phyloP scores from a whole-genome alignment of 331 rosid species.

The Malus hybrid region DNA sequence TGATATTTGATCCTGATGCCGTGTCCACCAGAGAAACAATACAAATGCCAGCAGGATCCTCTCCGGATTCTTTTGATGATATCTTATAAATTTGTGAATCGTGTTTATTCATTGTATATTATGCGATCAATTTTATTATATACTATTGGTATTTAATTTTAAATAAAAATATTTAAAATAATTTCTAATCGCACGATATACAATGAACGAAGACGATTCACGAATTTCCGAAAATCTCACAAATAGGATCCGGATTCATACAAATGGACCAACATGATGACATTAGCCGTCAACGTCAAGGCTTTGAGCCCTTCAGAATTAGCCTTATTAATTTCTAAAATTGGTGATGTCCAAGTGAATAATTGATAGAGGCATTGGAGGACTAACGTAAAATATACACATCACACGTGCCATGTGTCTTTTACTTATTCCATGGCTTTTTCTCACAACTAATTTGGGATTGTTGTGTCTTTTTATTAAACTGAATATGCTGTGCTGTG shows the following conservation, averaged over 20 bases:
- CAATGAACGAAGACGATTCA: fast-evolving
- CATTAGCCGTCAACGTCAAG: not conserved
- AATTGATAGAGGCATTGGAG: not conserved
- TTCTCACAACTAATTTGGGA: too few species aligned
- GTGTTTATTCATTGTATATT: too few species aligned
- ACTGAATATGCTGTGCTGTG: fast-evolving
- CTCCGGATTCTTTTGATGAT: too few species aligned
- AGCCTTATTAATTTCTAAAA: not conserved
- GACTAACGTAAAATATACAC: not conserved
- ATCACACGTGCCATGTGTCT: not conserved
- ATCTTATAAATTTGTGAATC: fast-evolving
- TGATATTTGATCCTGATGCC: constrained; percentile 40
- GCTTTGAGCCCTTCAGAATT: not conserved
- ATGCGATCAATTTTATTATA: fast-evolving
- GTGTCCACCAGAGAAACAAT: constrained; percentile 33
- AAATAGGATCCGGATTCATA: not conserved
- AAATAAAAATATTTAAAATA: too few species aligned
- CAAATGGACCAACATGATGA: constrained; percentile 26
- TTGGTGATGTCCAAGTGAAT: not conserved
- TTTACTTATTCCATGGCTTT: not conserved
- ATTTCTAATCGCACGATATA: fast-evolving
- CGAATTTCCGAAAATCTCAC: fast-evolving
- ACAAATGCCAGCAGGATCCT: too few species aligned
- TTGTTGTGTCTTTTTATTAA: too few species aligned
- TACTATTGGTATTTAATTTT: too few species aligned